These are phyloP conservation scores for Circinella minor DNA, from an alignment of 371 early-diverging fungal genomes.

Conservation along the genomic window DNA sequence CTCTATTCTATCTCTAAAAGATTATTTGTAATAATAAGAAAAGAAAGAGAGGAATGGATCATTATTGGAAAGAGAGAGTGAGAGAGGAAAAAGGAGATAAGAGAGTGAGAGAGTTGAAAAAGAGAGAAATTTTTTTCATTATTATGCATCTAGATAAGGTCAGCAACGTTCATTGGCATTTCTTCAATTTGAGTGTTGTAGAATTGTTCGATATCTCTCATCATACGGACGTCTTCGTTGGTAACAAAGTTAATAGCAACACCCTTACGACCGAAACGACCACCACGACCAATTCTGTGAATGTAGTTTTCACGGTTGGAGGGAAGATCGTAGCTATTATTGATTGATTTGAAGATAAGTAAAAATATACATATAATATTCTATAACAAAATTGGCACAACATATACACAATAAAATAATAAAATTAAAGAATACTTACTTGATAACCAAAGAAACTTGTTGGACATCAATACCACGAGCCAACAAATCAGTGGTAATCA, in stretches of 20 bases:
- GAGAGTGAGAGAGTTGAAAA: background rate
- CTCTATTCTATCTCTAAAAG: background rate
- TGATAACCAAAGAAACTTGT: conserved; percentile 96
- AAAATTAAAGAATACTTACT: conserved; percentile 33
- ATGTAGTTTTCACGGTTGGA: conserved; percentile 96
- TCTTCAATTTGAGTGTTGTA: conserved; percentile 98
- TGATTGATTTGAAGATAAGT: background rate
- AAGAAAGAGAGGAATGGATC: too few relatives aligned
- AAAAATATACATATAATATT: background rate
- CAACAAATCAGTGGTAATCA: conserved; percentile 98
- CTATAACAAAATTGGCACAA: background rate
- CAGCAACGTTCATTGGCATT: conserved; percentile 92
- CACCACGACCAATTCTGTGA: conserved; percentile 99
- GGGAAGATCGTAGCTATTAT: conserved; percentile 96
- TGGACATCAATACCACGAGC: conserved; percentile 99
- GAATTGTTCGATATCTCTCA: conserved; percentile 93
- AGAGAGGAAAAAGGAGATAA: background rate
- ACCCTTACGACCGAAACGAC: conserved; percentile 99
- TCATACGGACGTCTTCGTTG: conserved; percentile 90
- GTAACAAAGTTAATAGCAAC: conserved; percentile 99
- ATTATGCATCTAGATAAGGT: conserved; percentile 65
- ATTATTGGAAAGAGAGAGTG: background rate
- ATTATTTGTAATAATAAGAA: too few relatives aligned
- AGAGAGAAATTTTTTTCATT: conserved; percentile 9
- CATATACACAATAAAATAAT: background rate